Percentiles rank a stretch among this genome's conserved stretches.
Conservation (phyloP, 495 filamentous ascomycete species). For the Wilcoxina mikolae region DNA sequence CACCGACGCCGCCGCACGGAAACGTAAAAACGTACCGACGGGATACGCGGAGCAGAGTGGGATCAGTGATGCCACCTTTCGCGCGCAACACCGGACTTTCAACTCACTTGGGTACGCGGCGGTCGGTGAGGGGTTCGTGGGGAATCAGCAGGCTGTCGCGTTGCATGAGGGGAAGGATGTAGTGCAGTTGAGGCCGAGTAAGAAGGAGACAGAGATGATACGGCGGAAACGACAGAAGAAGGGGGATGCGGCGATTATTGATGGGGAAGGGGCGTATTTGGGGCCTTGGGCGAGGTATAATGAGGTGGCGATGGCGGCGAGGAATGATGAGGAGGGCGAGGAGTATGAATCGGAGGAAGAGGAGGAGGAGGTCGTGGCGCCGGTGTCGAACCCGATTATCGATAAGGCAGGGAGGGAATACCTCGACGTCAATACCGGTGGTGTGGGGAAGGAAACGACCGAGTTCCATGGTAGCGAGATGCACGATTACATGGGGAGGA, state of each 20-base stretch:
- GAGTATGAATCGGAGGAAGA: slow-evolving; percentile 43
- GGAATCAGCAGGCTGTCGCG: slow-evolving; percentile 38
- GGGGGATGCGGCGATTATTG: slow-evolving; percentile 66
- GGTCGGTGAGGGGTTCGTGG: slow-evolving; percentile 36
- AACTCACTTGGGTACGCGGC: slow-evolving; percentile 47
- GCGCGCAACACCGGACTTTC: slow-evolving; percentile 61
- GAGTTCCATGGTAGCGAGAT: slow-evolving; percentile 70
- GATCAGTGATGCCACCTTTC: slow-evolving; percentile 80
- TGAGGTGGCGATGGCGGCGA: slow-evolving; percentile 32
- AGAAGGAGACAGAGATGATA: slow-evolving; percentile 50
- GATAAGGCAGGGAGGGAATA: slow-evolving; percentile 28
- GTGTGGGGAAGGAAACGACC: slow-evolving; percentile 53
- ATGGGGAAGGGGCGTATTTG: slow-evolving; percentile 73
- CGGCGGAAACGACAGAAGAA: slow-evolving; percentile 62
- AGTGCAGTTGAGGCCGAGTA: slow-evolving; percentile 46
- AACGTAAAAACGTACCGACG: slow-evolving; percentile 83
- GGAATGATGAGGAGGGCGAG: slow-evolving; percentile 44
- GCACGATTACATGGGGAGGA: slow-evolving; percentile 83
- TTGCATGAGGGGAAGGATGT: slow-evolving; percentile 42
- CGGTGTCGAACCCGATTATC: slow-evolving; percentile 27
- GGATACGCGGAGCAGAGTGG: slow-evolving; percentile 76
- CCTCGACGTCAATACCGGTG: slow-evolving; percentile 32
- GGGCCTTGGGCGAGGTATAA: slow-evolving; percentile 90
- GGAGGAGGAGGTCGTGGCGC: slow-evolving; percentile 38
- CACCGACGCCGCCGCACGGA: slow-evolving; percentile 39